Conservation (phyloP, 768 basidiomycete genomes). For the Tulasnella sp. region DNA sequence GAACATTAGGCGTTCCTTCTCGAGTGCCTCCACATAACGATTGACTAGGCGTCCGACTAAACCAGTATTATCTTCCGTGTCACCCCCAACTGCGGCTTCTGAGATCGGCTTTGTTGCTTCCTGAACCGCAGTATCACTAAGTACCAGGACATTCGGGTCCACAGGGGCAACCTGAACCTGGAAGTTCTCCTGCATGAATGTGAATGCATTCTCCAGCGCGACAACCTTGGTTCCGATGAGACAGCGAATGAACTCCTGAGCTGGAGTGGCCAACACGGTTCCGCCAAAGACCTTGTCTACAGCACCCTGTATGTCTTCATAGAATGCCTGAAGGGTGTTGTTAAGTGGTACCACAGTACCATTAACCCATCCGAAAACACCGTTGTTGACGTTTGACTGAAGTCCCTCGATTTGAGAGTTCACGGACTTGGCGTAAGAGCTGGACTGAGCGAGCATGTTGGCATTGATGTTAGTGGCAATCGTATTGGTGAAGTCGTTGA, state of each 20-base stretch:
- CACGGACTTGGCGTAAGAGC: slow-evolving; percentile 59
- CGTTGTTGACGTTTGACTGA: slow-evolving; percentile 69
- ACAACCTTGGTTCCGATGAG: slow-evolving; percentile 84
- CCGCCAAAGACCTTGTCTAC: slow-evolving; percentile 73
- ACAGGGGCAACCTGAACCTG: slow-evolving; percentile 67
- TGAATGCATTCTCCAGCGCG: slow-evolving; percentile 74
- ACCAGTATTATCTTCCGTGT: slow-evolving; percentile 36
- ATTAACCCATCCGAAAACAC: slow-evolving; percentile 92
- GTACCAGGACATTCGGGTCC: slow-evolving; percentile 58
- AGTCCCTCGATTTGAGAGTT: slow-evolving; percentile 57
- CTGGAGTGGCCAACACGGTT: slow-evolving; percentile 66
- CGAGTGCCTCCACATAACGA: slow-evolving; percentile 55
- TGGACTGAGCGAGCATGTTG: slow-evolving; percentile 72
- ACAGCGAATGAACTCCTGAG: slow-evolving; percentile 79
- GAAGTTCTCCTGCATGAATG: slow-evolving; percentile 83
- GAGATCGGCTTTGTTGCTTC: slow-evolving; percentile 72
- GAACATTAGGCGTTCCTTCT: slow-evolving; percentile 78
- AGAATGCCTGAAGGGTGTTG: slow-evolving; percentile 72
- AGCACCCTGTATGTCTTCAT: slow-evolving; percentile 64
- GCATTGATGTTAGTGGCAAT: slow-evolving; percentile 68
- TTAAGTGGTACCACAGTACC: slow-evolving; percentile 80
- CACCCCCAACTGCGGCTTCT: slow-evolving; percentile 52
- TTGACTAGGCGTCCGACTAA: slow-evolving; percentile 61
- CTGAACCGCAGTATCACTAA: slow-evolving; percentile 56
- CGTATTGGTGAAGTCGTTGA: slow-evolving; percentile 50